Evolutionary conservation across 2,329 filamentous ascomycete species (phyloP), one percentile per base, ranked within the genome.

Genomic region (Pyrenophora graminea): DNA sequence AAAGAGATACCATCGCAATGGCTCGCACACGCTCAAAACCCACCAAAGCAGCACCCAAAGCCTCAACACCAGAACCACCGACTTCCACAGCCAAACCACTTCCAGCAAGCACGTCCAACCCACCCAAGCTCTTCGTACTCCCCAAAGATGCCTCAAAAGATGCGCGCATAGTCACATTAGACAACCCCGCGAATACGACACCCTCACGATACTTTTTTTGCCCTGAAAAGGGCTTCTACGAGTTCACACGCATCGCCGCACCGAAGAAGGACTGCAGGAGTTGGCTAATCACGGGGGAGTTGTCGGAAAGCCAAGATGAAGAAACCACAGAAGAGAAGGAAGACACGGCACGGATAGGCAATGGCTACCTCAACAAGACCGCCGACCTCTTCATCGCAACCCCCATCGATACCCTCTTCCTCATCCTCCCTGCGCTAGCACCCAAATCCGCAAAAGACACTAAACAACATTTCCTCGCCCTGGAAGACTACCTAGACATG

Each of bases 361-460:
- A 60, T 62, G 84, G 81, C 10, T 83, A 83, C 59, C 74, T 90
- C 19, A 81, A 85, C 30, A 85, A 86, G 63, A 81, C 80, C 37
- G 85, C 90, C 30, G 85, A 91, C 53, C 76, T 97, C n/a, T 88
- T 89, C 64, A 75, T 97, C 52, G 90, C 93, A 7, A 96, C 94
- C 1, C 83, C 85, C 2, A 79, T 96, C 47, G 94, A 99, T 71
- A 82, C 90, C 4, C 68, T 97, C 3, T 97, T 97, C 75, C 79
- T 97, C 43, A 69, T 96, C 3, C 77, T 97, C 1, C 89, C 93
- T 0, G 82, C 86, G 3, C 80, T 97, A 1, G 75, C 78, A 1
- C 72, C 83, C 33, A 63, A 74, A 30, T 70, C 72, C 44, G 63
- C 70, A 9, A 76, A 77, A 19, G 76, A 80, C 40, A 72, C 77